These are phyloP conservation scores for Dicorynia guianensis DNA, from an alignment of 306 rosid species.

Conservation along the genomic window DNA sequence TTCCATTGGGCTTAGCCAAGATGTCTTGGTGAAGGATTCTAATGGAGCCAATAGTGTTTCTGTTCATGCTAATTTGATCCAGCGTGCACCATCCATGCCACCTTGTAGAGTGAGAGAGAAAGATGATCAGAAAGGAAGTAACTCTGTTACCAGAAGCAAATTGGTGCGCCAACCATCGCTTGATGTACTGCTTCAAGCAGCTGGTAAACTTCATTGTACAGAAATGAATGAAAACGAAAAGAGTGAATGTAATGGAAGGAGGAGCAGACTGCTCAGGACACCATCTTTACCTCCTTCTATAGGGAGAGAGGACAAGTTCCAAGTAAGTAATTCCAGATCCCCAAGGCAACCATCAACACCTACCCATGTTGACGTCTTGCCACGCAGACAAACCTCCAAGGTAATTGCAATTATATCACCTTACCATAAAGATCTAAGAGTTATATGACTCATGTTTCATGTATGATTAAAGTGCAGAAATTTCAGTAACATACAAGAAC, in stretches of 20 bases:
- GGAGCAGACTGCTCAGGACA: conserved; percentile 48
- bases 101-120: conserved; percentile 53
- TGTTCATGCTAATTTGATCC: conserved; percentile 39
- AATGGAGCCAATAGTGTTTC: conserved; percentile 30
- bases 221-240: conserved; percentile 41
- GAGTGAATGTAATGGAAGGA: conserved; percentile 37
- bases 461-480: conserved; percentile 1
- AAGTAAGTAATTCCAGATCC: conserved; percentile 47
- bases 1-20: conserved; percentile 44
- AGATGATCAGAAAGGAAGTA: conserved; percentile 33
- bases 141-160: conserved; percentile 8
- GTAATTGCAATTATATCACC: conserved; percentile 40
- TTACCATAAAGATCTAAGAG: conserved; percentile 21
- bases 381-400: conserved; percentile 56
- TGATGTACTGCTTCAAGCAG: conserved; percentile 36
- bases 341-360: conserved; percentile 49
- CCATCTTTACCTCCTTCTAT: conserved; percentile 57
- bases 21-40: conserved; percentile 44
- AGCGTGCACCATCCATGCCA: conserved; percentile 65
- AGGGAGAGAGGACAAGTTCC: conserved; percentile 55
- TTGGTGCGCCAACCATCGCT: conserved; percentile 44
- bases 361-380: conserved; percentile 44
- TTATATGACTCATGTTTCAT: conserved; percentile 21
- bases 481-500: conserved; percentile 28
- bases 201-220: conserved; percentile 30